Conservation (phyloP, 306 rosid genomes). For the Pyrus pyrifolia region DNA sequence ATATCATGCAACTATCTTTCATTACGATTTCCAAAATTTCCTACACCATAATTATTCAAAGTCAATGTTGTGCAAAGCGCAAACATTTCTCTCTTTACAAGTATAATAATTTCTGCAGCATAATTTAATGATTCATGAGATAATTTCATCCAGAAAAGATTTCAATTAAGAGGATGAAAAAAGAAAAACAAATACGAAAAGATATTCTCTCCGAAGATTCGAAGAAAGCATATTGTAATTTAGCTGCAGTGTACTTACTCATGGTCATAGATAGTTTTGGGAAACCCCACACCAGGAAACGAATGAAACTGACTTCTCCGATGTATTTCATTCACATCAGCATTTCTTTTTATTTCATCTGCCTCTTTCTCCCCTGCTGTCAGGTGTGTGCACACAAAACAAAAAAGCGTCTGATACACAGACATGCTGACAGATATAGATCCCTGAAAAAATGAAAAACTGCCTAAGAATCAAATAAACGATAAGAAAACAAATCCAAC, state of each 20-base stretch:
- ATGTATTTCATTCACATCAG: constrained; percentile 71
- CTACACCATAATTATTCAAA: neutral
- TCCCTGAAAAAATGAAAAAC: constrained; percentile 53
- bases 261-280: constrained; percentile 56
- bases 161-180: no score
- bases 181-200: neutral
- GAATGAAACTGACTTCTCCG: constrained; percentile 67
- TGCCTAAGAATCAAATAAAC: constrained; percentile 13
- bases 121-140: neutral
- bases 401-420: constrained; percentile 76
- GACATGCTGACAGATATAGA: constrained; percentile 91
- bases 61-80: neutral
- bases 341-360: constrained; percentile 69
- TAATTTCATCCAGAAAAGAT: neutral
- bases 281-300: constrained; percentile 50
- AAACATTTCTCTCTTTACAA: neutral
- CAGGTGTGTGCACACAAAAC: constrained; percentile 90
- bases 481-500: neutral
- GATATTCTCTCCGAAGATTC: neutral
- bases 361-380: constrained; percentile 78
- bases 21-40: neutral
- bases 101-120: neutral
- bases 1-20: neutral
- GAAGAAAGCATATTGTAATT: neutral
- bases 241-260: constrained; percentile 54